Evolutionary conservation across 345 rosid genomes (phyloP).

Genomic region (Conringia planisiliqua): DNA sequence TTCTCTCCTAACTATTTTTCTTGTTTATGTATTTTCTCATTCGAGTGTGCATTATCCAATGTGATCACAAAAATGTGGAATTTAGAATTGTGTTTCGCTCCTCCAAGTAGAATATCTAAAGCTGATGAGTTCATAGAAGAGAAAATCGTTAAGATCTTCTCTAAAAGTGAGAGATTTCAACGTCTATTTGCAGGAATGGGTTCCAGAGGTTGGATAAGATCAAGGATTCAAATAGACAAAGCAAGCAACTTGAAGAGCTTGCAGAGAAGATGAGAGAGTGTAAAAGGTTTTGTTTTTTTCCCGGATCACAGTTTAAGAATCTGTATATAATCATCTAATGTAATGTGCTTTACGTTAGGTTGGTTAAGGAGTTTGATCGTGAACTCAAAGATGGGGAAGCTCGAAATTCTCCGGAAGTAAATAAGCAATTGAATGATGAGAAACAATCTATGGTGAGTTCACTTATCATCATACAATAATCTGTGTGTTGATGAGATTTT

Average conservation of each 20-base stretch:
- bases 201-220: constrained; percentile 93
- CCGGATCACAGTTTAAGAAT: neutral
- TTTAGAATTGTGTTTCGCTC: neutral
- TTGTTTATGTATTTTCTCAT: neutral
- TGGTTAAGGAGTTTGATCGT: constrained; percentile 86
- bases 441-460: constrained; percentile 85
- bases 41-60: neutral
- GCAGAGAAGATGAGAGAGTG: constrained; percentile 93
- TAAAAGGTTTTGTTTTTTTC: constrained; percentile 51
- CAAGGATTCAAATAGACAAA: constrained; percentile 83
- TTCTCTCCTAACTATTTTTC: neutral
- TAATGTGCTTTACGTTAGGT: constrained; percentile 40
- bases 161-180: neutral
- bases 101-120: no score
- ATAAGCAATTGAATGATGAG: constrained; percentile 83
- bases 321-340: neutral
- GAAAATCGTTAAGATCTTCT: neutral
- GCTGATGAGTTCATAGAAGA: no score
- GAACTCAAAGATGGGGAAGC: constrained; percentile 80
- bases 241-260: constrained; percentile 93
- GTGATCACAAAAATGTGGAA: neutral
- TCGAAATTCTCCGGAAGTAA: constrained; percentile 65
- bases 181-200: constrained; percentile 63
- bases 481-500: neutral
- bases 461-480: neutral